A percentile compares a stretch with the other conserved stretches of the same genome.
These are phyloP conservation scores for Entelexis sorbosivorans DNA, from an alignment of 1,139 yeast species.

Conservation along the genomic window DNA sequence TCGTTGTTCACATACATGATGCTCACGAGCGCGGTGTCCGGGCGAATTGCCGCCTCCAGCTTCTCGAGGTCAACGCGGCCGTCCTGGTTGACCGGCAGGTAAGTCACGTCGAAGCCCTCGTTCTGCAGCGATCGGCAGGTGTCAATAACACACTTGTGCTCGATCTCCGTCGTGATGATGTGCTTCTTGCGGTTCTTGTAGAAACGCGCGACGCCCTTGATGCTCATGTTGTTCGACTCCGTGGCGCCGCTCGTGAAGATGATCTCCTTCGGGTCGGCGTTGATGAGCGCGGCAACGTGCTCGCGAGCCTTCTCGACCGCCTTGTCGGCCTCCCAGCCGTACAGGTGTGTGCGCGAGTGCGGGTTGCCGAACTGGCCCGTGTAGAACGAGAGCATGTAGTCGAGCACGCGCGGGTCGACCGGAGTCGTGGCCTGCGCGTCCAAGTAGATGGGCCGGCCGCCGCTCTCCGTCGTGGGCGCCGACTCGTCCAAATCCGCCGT, in stretches of 20 bases:
- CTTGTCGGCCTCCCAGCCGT: constrained; percentile 97
- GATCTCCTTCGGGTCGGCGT: constrained; percentile 93
- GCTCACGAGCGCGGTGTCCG: constrained; percentile 86
- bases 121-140: constrained; percentile 91
- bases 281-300: constrained; percentile 69
- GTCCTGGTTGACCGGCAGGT: constrained; percentile 68
- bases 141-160: constrained; percentile 94
- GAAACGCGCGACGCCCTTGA: constrained; percentile 92
- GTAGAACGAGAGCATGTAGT: constrained; percentile 81
- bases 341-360: constrained; percentile 93
- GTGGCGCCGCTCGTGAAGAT: constrained; percentile 97
- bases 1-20: constrained; percentile 97
- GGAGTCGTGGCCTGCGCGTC: constrained; percentile 72
- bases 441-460: constrained; percentile 25
- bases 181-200: constrained; percentile 83
- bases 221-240: constrained; percentile 85
- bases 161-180: constrained; percentile 91
- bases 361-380: constrained; percentile 96
- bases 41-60: constrained; percentile 71
- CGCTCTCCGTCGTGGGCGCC: constrained; percentile 18
- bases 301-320: constrained; percentile 82
- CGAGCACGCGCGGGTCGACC: constrained; percentile 92
- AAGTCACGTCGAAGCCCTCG: constrained; percentile 94
- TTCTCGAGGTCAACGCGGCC: constrained; percentile 74
- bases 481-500: constrained; percentile 9